Base-by-base conservation (phyloP, 306 rosid species). In the Argentina anserina region DNA sequence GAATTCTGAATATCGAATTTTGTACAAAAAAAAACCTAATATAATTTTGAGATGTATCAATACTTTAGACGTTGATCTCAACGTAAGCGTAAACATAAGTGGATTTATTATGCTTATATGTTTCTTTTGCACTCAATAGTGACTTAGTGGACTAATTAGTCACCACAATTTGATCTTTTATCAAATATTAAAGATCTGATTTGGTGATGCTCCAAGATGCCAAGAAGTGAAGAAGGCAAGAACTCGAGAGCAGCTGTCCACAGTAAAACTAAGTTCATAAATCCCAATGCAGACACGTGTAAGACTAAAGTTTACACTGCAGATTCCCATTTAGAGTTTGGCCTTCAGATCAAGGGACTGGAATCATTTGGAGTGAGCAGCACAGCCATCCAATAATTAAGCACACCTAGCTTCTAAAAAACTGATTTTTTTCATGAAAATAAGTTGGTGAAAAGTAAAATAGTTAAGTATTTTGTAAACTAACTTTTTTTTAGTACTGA, bases 321-420 rank as follows among this genome's bases (percentile, higher is more conserved):
- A 31, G 20, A 29, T 60, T 60, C 65, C 65, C 21, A 60, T 60
- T 7, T 60, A 29, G 65, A 17, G 65, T 60, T 29, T 31, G 23
- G 40, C 65, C 65, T 59, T 59, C 36, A 31, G 65, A 60, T 60
- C 40, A 59, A 29, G 65, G 12, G 40, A 59, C 23, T 59, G 65
- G 26, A 6, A 59, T 3, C 41, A 29, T 60, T 33, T 60, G 41
- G 39, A 31, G 65, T 31, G 39, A 29, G 65, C 65, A 59, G 62
- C 62, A 56, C 11, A 26, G 62, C 17, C 62, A 56, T 56, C 62
- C 34, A 56, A 11, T 11, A 56, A 11, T 11, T 56, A 25, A 56
- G 11, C 40, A 14, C n/a, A n/a, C n/a, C n/a, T n/a, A n/a, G n/a
- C n/a, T n/a, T n/a, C n/a, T n/a, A n/a, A n/a, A n/a, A n/a, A n/a